These are phyloP conservation scores for Trifolium pratense DNA, from an alignment of 306 rosid genomes.

Conservation along the genomic window DNA sequence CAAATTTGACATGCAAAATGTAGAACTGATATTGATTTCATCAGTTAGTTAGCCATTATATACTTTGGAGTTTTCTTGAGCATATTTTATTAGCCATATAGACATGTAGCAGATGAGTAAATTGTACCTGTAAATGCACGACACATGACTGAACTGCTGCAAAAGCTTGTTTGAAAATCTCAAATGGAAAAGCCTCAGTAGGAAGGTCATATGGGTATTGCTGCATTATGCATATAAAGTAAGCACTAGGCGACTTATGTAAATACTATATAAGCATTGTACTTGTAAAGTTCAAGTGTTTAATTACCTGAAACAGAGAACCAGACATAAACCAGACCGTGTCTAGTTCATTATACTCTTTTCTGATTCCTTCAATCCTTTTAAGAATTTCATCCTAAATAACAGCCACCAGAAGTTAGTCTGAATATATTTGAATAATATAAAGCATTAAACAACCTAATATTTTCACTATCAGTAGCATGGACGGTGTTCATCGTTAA, in stretches of 20 bases:
- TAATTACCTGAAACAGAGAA: conserved; percentile 88
- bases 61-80: conserved; percentile 10
- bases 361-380: conserved; percentile 91
- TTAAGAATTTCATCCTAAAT: conserved; percentile 76
- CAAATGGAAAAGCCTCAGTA: conserved; percentile 95
- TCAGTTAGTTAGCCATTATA: background rate
- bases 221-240: conserved; percentile 56
- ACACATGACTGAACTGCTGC: conserved; percentile 98
- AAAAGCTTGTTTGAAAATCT: conserved; percentile 97
- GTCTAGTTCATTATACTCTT: conserved; percentile 95
- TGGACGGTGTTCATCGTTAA: conserved; percentile 32
- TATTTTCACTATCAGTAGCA: background rate
- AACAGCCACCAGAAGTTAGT: conserved; percentile 43
- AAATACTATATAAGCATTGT: conserved; percentile 5
- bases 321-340: conserved; percentile 99
- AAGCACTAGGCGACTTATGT: conserved; percentile 34
- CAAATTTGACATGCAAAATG: conserved; percentile 11
- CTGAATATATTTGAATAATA: conserved; percentile 32
- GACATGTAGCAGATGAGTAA: conserved; percentile 16
- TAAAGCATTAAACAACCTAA: conserved; percentile 37
- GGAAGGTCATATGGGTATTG: conserved; percentile 98
- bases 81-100: background rate
- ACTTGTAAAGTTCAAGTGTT: conserved; percentile 25
- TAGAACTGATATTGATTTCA: background rate
- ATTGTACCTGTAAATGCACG: conserved; percentile 89